Base-by-base conservation (phyloP, 2,329 filamentous ascomycete genomes). In the Fusarium sarcochroum region DNA sequence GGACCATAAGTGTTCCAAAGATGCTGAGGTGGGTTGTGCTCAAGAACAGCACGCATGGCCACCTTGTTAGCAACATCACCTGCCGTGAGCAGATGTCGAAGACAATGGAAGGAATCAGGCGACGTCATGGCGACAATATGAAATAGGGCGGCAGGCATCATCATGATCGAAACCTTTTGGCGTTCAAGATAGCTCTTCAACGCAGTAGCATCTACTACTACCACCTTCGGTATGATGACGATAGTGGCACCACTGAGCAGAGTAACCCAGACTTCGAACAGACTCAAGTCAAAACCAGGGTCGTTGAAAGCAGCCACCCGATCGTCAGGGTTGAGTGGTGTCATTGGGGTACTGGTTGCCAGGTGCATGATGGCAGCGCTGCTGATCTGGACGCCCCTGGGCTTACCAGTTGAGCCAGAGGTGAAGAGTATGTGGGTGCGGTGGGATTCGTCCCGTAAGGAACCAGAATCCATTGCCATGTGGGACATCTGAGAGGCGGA, bases 1-100 rank as follows among this genome's bases (percentile, higher is more conserved):
- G 52, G 52, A 11, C 52, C 52, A 32, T 49, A 55, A 3, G 52
- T 55, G 44, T 55, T 55, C 52, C 52, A 55, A 32, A 55, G 52
- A 40, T 40, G 44, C 15, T 40, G 34, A 5, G 44, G 52, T 8
- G 52, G 32, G 18, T 6, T 49, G 34, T 49, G 6, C 18, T 55
- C 44, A 25, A 55, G 44, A 20, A 55, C 52, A 9, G 13, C 9
- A 1, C 44, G 32, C 34, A 55, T 55, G 44, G 52, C 52, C 1
- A 8, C 10, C 44, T 23, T 55, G 7, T 23, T 49, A 23, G 52
- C 44, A 40, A 55, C 52, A 23, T 55, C 52, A 5, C 44, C 44
- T 15, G 44, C 52, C 7, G 44, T 49, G 34, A 55, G 52, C 0
- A 49, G 15, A 32, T 55, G 52, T 1, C 44, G 11, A 23, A 55